Base-by-base conservation (phyloP, 2,329 filamentous ascomycete genomes). In the Cladophialophora psammophila region DNA sequence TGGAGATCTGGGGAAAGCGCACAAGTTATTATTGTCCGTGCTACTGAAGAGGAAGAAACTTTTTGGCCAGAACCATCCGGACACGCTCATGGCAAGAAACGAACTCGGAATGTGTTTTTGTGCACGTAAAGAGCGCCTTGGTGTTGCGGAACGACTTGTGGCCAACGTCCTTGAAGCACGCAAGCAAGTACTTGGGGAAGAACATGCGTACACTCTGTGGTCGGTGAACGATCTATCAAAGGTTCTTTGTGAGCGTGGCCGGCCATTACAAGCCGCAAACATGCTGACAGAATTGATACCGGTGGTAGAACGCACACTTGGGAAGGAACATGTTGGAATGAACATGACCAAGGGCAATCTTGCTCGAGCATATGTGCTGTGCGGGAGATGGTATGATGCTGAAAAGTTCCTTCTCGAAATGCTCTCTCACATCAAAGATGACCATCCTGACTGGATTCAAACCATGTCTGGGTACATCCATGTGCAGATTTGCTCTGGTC, bases 261-360 rank as follows among this genome's bases (percentile, higher is more conserved):
- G 45, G 5, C 10, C 52, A 92, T 75, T 94, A 94, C 92, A 83
- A 85, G 5, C 80, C 86, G 13, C 95, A 91, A 92, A 88, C 87
- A 34, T 66, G 18, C 59, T 68, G 32, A 59, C 59, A 34, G 26
- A 58, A 6, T 68, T 73, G 9, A 65, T 73, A n/a, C 67, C 69
- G 26, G 63, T 68, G n/a, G 71, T 72, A 3, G 36, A 63, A 31
- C 64, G 68, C 50, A 74, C 72, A 18, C 66, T 74, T 13, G 73
- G 73, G 20, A 48, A 70, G n/a, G 56, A 69, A 3, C 71, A 73
- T 55, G 69, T 71, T 32, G 72, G 69, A 6, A 72, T 75, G 71
- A 62, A 38, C 42, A 74, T 76, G 75, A 75, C 74, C 38, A 70
- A 69, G 63, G 70, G 67, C 20, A 76, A 75, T 58, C 71, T 76